Evolutionary conservation across 73 alveolate genomes (phyloP), one percentile per base, ranked within the genome.

Genomic region (Paramecium sonneborni): DNA sequence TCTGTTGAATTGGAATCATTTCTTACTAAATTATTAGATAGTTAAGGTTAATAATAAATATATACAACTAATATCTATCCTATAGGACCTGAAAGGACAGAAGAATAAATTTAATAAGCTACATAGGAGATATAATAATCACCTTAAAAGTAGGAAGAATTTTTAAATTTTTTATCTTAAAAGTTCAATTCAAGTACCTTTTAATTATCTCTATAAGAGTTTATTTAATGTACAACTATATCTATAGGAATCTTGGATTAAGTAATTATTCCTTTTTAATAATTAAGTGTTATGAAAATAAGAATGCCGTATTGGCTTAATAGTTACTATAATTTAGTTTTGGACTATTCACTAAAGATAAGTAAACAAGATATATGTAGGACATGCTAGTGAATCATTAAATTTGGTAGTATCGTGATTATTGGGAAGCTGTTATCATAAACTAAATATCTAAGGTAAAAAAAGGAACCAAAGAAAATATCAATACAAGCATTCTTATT

Each of bases 391-490:
- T 46, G n/a, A 79, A 79, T 44, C 90, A 79, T 79, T 21, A 38
- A 18, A 39, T 79, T 6, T 79, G 90, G 90, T 34, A 79, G 9
- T 46, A 20, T 46, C 46, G 90, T n/a, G 90, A 79, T 79, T 79
- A 37, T 30, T 79, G 90, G 90, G 90, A 79, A 15, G 74, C 90
- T 5, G 34, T 79, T 24, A 43, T 79, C 2, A 79, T 79, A 0
- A 10, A 79, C 14, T 79, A 39, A 23, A 79, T 79, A 43, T 79
- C 72, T 38, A 30, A 39, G 43, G 18, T 79, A 43, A 79, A 79
- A 35, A 24, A 20, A 23, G 20, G 15, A 39, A 11, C 44, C 1
- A 38, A 79, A 46, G 72, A 79, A 18, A 14, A 39, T 3, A 20
- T 23, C 1, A 43, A 79, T 20, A 23, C 69, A 43, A 46, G 76